These are phyloP conservation scores for Globisporangium mamillatum DNA, from an alignment of 352 stramenopile species.

Conservation along the genomic window DNA sequence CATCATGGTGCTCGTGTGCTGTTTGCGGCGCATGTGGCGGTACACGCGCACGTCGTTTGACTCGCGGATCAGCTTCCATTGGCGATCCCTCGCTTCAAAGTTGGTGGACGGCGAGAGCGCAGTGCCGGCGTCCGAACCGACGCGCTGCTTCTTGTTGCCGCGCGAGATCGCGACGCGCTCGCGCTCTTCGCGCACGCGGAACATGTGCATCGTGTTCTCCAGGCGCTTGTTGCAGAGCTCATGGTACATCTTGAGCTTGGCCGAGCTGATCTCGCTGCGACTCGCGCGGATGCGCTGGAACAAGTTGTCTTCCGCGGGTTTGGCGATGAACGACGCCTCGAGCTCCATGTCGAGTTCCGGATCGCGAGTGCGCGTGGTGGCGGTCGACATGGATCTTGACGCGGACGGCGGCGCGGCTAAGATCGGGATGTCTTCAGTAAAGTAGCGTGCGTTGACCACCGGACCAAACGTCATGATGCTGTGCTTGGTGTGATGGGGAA, in stretches of 20 bases:
- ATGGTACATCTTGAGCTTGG: constrained; percentile 45
- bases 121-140: neutral
- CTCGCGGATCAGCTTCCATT: constrained; percentile 71
- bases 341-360: constrained; percentile 15
- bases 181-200: constrained; percentile 46
- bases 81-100: constrained; percentile 20
- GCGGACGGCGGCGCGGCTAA: constrained; percentile 10
- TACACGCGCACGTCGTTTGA: constrained; percentile 64
- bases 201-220: constrained; percentile 37
- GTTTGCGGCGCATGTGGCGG: constrained; percentile 36
- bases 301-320: constrained; percentile 11
- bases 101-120: constrained; percentile 4
- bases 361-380: constrained; percentile 14
- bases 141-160: constrained; percentile 20
- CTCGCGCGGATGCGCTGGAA: constrained; percentile 18
- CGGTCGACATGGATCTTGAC: constrained; percentile 3
- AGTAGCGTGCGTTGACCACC: constrained; percentile 12
- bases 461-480: constrained; percentile 8
- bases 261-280: constrained; percentile 37
- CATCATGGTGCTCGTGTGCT: constrained; percentile 51
- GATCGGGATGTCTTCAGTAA: constrained; percentile 12
- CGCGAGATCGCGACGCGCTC: constrained; percentile 23
- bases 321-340: constrained; percentile 19
- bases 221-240: constrained; percentile 44
- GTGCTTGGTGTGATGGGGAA: neutral